A percentile compares a stretch with the other conserved stretches of the same genome.
Conservation (phyloP, 139 green algal genomes). For the Coelastrella sp. region DNA sequence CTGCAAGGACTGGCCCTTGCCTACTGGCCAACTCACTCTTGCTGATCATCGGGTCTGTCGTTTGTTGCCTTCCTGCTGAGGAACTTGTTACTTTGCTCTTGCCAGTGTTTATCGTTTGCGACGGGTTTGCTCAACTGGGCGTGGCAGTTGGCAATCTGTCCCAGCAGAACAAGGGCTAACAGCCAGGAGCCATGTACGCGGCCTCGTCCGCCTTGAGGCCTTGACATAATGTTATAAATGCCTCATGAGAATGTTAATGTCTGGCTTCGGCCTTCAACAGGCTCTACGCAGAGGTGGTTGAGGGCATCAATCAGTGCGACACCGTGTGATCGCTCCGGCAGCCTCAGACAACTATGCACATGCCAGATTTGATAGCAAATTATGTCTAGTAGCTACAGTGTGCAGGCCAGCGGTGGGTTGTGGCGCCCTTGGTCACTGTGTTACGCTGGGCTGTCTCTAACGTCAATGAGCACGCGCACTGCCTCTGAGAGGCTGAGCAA, state of each 20-base stretch:
- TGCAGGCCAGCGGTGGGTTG: not conserved
- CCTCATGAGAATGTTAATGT: no score
- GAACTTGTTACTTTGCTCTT: constrained; percentile 78
- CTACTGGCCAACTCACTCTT: not conserved
- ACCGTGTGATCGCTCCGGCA: no score
- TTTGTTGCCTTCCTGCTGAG: constrained; percentile 68
- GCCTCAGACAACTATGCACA: no score
- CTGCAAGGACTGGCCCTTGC: no score
- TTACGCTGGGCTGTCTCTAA: not conserved
- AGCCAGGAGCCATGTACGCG: constrained; percentile 4
- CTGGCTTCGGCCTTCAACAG: not conserved
- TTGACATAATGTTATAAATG: not conserved
- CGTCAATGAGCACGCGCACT: not conserved
- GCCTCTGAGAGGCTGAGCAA: not conserved
- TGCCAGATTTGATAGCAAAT: not conserved
- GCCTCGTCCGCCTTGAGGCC: not conserved
- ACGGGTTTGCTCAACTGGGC: constrained; percentile 43
- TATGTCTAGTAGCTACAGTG: not conserved
- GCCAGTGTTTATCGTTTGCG: constrained; percentile 32
- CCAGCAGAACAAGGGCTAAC: constrained; percentile 10
- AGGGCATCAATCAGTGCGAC: not conserved
- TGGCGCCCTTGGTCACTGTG: not conserved
- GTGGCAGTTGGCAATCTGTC: constrained; percentile 11
- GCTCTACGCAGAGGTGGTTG: not conserved
- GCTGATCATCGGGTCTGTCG: not conserved